Base-by-base conservation (phyloP, 129 eudicot genomes). In the Flaveria trinervia region DNA sequence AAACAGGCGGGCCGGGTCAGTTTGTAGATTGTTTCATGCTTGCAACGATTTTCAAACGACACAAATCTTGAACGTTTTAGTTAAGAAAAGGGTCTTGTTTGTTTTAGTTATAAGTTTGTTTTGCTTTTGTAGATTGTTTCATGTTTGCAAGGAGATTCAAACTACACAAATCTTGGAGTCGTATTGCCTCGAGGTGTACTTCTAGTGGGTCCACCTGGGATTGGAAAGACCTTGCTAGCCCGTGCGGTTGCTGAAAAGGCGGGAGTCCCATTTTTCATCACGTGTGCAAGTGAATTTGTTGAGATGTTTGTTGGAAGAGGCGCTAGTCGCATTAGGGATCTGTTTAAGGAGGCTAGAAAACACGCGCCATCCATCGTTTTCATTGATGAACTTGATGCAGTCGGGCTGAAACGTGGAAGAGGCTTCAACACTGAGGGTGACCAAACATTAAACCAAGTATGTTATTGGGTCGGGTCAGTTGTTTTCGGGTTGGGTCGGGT, bases 291-390 rank as follows among this genome's bases (percentile, higher is more conserved):
- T 68, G 87, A 83, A 9, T 83, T 83, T 75, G 84, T 83, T n/a
- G 84, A 83, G 78, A 4, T 83, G 75, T 79, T 83, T 79, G 87
- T 83, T 16, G 87, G 87, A 75, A 75, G 83, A 79, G 84, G 87
- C 70, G 87, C 87, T 26, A 79, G 84, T 69, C 87, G 84, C 17
- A 75, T 83, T 17, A 28, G 87, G 62, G 87, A 83, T 74, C 83
- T 83, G 26, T 83, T 83, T 62, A 79, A 79, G 55, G 81, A 83
- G 73, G 87, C 83, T 41, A 49, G 79, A 57, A 79, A 80, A 71
- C 51, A 68, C 30, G 56, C 87, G 2, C 84, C 87, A 7, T 83
- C 84, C 22, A 79, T 83, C n/a, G 65, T 83, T 17, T 83, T 83
- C 72, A 79, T 83, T 1, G 87, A 83, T 28, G 87, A 83, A 72